Evolutionary conservation across 352 stramenopile species (phyloP), one percentile per base, ranked within the genome.

Genomic region (Discostella stelligera): DNA sequence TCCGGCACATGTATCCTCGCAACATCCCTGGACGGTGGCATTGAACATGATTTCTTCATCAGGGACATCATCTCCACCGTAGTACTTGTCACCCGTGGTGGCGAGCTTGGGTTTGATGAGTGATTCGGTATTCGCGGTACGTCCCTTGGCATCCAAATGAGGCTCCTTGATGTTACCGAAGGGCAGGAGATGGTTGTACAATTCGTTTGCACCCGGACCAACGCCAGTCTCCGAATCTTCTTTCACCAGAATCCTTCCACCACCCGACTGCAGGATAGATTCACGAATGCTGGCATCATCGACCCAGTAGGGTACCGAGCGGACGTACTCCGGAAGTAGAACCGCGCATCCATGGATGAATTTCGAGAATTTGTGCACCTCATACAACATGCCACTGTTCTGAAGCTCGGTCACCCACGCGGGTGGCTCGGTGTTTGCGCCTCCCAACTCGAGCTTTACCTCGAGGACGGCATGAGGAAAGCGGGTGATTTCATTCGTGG

Each of bases 391-490:
- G 13, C 91, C 91, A 60, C 74, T 92, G 49, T 94, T 92, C 62
- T 95, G 83, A 59, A 96, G 81, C 60, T 95, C 88, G 0, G 75
- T 87, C 5, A 96, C 92, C 88, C 88, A 93, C 44, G 88, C 66
- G 13, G 88, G 88, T 44, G 85, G 84, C 25, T 80, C 73, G 58
- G 76, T 63, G 49, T 86, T 90, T 25, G 77, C 86, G 41, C 92
- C 91, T 60, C 91, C 91, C 10, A 96, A 61, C 60, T 95, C 91
- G n/a, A 96, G 72, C 79, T 96, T 96, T 23, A 96, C 90, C 79
- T 96, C 93, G 30, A 96, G 77, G 8, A 96, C 91, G 6, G 90
- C 91, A 74, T 96, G 93, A 20, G 93, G 93, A 71, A 96, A 96
- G 13, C 91, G 83, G 23, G 89, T 95, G 64, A 96, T 95, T 65